A percentile compares a stretch with the other conserved stretches of the same genome.
phyloP scores from a whole-genome alignment of 2,329 filamentous ascomycete species.

The Talaromyces sp. region DNA sequence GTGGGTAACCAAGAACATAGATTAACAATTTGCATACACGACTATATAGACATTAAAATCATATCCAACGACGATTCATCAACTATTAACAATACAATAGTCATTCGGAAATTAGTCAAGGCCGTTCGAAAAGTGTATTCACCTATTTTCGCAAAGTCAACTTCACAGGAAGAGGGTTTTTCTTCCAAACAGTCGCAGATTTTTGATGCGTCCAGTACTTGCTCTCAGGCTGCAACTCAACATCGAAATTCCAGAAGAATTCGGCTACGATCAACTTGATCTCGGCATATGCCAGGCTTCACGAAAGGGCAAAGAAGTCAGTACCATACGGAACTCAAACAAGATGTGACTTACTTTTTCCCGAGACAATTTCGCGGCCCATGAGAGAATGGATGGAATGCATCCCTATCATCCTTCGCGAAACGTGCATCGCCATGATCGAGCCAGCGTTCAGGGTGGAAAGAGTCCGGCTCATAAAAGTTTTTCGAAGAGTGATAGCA shows the following conservation, averaged over 20 bases:
- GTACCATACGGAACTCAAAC: neutral
- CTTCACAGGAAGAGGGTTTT: constrained; percentile 24
- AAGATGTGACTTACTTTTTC: constrained; percentile 6
- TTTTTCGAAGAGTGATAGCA: neutral
- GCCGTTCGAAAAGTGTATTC: neutral
- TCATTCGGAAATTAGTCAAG: neutral
- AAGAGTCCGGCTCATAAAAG: constrained; percentile 2
- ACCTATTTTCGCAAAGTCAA: neutral
- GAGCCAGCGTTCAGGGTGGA: constrained; percentile 12
- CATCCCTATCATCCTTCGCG: neutral
- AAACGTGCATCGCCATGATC: neutral
- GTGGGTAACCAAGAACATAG: too few species aligned
- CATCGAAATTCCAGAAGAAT: constrained; percentile 49
- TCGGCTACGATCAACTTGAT: constrained; percentile 47
- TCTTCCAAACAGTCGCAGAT: constrained; percentile 39
- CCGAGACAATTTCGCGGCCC: constrained; percentile 4
- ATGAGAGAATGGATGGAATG: constrained; percentile 6
- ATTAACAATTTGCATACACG: too few species aligned
- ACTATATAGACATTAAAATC: too few species aligned
- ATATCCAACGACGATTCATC: neutral
- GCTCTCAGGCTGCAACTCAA: constrained; percentile 30
- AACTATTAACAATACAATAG: neutral
- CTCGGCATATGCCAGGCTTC: constrained; percentile 48
- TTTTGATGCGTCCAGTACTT: constrained; percentile 34
- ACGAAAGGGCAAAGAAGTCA: too few species aligned